These are phyloP conservation scores for Herpetomonas samuelpessoai DNA, from an alignment of 208 protist species.

Conservation along the genomic window DNA sequence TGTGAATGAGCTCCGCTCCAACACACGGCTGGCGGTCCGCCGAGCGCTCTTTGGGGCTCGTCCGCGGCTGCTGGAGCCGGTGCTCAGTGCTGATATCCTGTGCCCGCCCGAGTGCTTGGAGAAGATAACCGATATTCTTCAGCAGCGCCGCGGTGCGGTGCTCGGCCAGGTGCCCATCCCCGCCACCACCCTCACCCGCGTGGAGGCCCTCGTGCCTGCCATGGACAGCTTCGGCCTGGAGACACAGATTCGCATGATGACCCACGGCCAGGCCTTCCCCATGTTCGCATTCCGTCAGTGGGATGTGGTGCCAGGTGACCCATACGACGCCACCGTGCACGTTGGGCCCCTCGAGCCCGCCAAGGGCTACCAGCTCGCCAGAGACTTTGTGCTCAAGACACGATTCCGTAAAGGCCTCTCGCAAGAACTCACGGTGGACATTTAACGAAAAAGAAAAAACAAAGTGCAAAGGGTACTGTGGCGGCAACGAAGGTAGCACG, in stretches of 20 bases:
- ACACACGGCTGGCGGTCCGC: slow-evolving; percentile 91
- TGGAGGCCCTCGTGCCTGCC: slow-evolving; percentile 95
- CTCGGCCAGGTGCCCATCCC: slow-evolving; percentile 89
- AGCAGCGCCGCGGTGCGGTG: slow-evolving; percentile 92
- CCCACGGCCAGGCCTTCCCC: slow-evolving; percentile 95
- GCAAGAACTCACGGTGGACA: slow-evolving; percentile 49
- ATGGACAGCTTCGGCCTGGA: slow-evolving; percentile 99
- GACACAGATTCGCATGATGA: slow-evolving; percentile 97
- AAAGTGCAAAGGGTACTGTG: too few relatives aligned
- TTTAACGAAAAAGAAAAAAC: too few relatives aligned
- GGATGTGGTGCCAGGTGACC: slow-evolving; percentile 98
- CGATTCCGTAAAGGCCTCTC: slow-evolving; percentile 95
- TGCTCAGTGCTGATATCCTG: slow-evolving; percentile 95
- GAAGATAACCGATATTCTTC: slow-evolving; percentile 86
- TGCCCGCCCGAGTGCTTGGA: slow-evolving; percentile 81
- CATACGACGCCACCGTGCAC: slow-evolving; percentile 95
- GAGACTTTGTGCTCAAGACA: slow-evolving; percentile 99
- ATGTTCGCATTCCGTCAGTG: slow-evolving; percentile 96
- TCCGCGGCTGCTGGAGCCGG: slow-evolving; percentile 98
- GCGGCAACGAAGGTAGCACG: too few relatives aligned
- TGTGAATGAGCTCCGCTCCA: slow-evolving; percentile 63
- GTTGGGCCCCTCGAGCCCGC: slow-evolving; percentile 96
- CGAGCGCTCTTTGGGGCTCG: slow-evolving; percentile 94
- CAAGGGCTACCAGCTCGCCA: slow-evolving; percentile 92
- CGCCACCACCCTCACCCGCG: slow-evolving; percentile 96